Conservation (phyloP, 208 protist genomes). For the Herpetomonas tarakana region DNA sequence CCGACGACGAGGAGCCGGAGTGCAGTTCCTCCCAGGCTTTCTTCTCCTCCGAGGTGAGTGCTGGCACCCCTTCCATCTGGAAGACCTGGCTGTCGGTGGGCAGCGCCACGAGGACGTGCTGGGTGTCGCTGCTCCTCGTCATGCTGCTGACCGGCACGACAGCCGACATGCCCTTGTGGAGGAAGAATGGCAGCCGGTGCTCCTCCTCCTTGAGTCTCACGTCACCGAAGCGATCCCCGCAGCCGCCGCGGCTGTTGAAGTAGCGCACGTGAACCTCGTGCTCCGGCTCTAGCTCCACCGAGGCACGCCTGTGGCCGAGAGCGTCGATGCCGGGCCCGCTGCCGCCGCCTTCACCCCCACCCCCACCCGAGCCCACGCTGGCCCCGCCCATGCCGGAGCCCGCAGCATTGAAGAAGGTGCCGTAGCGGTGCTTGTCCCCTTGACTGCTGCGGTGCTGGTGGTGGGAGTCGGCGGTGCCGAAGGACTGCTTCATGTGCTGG, state of each 20-base stretch:
- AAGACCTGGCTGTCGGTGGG: constrained; percentile 1
- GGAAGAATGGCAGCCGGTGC: constrained; percentile 51
- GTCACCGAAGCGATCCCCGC: constrained; percentile 39
- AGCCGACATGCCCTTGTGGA: constrained; percentile 40
- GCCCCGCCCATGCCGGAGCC: background rate
- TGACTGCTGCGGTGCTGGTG: background rate
- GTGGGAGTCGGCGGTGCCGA: constrained; percentile 4
- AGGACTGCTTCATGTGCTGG: background rate
- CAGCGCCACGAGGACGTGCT: background rate
- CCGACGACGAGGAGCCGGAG: constrained; percentile 5
- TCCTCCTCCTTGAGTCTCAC: constrained; percentile 62
- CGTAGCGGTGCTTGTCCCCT: constrained; percentile 33
- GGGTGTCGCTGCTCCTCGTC: constrained; percentile 15
- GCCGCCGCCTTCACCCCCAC: constrained; percentile 10
- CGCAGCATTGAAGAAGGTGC: constrained; percentile 28
- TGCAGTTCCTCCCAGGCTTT: constrained; percentile 30
- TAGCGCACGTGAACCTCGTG: constrained; percentile 63
- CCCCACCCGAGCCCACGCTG: background rate
- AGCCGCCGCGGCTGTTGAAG: constrained; percentile 78
- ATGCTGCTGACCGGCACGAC: constrained; percentile 2
- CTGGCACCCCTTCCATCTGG: constrained; percentile 5
- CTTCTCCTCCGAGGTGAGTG: constrained; percentile 10
- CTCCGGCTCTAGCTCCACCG: constrained; percentile 28
- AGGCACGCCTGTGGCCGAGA: constrained; percentile 3
- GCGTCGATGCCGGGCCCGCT: background rate